phyloP scores from a whole-genome alignment of 1,139 yeast genomes.

The Debaryomyces udenii region DNA sequence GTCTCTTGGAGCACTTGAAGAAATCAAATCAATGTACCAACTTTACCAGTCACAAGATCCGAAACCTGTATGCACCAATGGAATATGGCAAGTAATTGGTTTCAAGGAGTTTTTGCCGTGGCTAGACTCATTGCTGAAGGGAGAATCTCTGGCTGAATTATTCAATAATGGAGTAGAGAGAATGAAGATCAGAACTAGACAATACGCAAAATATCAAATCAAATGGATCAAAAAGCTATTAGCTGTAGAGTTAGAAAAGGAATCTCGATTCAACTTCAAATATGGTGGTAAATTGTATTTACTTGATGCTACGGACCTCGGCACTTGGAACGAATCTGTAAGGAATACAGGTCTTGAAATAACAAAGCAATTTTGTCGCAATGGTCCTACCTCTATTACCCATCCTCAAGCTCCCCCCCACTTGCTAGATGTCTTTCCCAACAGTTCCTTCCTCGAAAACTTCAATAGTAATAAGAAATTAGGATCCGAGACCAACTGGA shows the following conservation, averaged over 20 bases:
- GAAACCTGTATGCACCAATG: slow-evolving; percentile 61
- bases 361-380: slow-evolving; percentile 37
- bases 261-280: slow-evolving; percentile 47
- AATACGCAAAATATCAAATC: slow-evolving; percentile 87
- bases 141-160: slow-evolving; percentile 12
- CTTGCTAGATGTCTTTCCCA: slow-evolving; percentile 38
- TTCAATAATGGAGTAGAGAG: slow-evolving; percentile 58
- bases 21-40: slow-evolving; percentile 60
- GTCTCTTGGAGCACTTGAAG: slow-evolving; percentile 64
- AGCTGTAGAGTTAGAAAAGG: slow-evolving; percentile 61
- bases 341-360: slow-evolving; percentile 56
- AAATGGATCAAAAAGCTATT: slow-evolving; percentile 86
- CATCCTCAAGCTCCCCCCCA: slow-evolving; percentile 46
- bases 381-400: slow-evolving; percentile 30
- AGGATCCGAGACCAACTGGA: slow-evolving; percentile 58
- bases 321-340: slow-evolving; percentile 62
- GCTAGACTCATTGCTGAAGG: slow-evolving; percentile 38
- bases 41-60: slow-evolving; percentile 35
- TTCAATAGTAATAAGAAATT: slow-evolving; percentile 41
- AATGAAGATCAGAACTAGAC: slow-evolving; percentile 85
- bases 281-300: slow-evolving; percentile 69
- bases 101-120: slow-evolving; percentile 91
- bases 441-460: slow-evolving; percentile 19
- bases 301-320: slow-evolving; percentile 75
- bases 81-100: slow-evolving; percentile 96